Evolutionary conservation across 768 basidiomycete species (phyloP).

Genomic region (Hypholoma sublateritium): DNA sequence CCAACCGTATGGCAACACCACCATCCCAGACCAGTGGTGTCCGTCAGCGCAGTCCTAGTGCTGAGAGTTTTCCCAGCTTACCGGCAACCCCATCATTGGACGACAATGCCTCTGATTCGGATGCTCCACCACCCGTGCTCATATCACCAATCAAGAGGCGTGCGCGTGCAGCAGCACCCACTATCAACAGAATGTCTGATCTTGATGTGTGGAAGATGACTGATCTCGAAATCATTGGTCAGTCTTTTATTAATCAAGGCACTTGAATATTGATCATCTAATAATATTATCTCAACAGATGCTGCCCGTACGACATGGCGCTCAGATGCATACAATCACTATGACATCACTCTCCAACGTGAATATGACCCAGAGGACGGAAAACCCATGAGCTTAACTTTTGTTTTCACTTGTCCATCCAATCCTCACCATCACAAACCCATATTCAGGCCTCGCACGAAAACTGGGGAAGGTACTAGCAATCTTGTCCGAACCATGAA

Average conservation of each 20-base stretch:
- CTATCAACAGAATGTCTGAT: too few relatives aligned
- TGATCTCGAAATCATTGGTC: too few relatives aligned
- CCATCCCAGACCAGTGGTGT: too few relatives aligned
- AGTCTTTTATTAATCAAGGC: too few relatives aligned
- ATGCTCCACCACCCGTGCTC: not conserved
- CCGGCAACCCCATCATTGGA: too few relatives aligned
- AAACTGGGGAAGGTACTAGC: conserved; percentile 22
- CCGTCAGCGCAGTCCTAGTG: too few relatives aligned
- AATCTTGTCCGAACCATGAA: conserved; percentile 17
- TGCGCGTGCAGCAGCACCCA: too few relatives aligned
- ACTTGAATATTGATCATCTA: too few relatives aligned
- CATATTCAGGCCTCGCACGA: conserved; percentile 6
- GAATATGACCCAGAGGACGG: not conserved
- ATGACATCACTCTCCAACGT: conserved; percentile 16
- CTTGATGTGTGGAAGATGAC: too few relatives aligned
- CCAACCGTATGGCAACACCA: too few relatives aligned
- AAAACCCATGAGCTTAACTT: conserved; percentile 4
- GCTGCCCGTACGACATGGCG: conserved; percentile 8
- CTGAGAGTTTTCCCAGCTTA: too few relatives aligned
- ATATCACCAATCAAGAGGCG: not conserved
- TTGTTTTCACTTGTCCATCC: conserved; percentile 21
- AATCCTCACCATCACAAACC: conserved; percentile 8
- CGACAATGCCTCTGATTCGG: too few relatives aligned
- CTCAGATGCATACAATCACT: conserved; percentile 21
- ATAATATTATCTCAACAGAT: conserved; percentile 1